These are phyloP conservation scores for Ligustrum vulgare DNA, from an alignment of 257 asterid genomes.

Conservation along the genomic window DNA sequence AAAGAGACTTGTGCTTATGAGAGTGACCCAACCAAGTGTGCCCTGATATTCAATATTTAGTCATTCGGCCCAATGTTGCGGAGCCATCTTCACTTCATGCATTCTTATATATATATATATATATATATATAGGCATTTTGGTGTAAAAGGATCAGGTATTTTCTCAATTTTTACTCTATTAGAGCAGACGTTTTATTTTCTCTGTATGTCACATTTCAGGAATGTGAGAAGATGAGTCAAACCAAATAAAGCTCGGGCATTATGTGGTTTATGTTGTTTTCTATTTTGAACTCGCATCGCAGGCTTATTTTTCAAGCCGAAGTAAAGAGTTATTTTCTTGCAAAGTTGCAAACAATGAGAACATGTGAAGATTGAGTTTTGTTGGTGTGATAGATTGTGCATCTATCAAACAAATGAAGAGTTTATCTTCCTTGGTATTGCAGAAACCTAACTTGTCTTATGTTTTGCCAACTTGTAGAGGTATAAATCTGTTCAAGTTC, in stretches of 20 bases:
- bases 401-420: not conserved
- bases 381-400: not conserved
- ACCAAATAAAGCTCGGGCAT: conserved; percentile 12
- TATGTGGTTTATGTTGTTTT: not conserved
- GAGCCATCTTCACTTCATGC: not conserved
- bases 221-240: conserved; percentile 1
- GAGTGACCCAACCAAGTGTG: too few species aligned
- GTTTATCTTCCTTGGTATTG: too few species aligned
- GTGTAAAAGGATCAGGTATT: not conserved
- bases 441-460: not conserved
- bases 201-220: conserved; percentile 25
- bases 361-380: not conserved
- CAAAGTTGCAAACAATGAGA: not conserved
- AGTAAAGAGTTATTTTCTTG: not conserved
- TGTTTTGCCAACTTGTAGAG: too few species aligned
- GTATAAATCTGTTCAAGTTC: too few species aligned
- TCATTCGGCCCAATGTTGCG: not conserved
- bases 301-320: conserved; percentile 12
- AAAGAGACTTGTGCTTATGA: too few species aligned
- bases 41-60: not conserved
- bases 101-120: not conserved
- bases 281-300: not conserved
- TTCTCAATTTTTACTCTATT: not conserved
- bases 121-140: not conserved
- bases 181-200: not conserved